Evolutionary conservation across 2,329 filamentous ascomycete species (phyloP).

Genomic region (Pseudocercospora eumusae): DNA sequence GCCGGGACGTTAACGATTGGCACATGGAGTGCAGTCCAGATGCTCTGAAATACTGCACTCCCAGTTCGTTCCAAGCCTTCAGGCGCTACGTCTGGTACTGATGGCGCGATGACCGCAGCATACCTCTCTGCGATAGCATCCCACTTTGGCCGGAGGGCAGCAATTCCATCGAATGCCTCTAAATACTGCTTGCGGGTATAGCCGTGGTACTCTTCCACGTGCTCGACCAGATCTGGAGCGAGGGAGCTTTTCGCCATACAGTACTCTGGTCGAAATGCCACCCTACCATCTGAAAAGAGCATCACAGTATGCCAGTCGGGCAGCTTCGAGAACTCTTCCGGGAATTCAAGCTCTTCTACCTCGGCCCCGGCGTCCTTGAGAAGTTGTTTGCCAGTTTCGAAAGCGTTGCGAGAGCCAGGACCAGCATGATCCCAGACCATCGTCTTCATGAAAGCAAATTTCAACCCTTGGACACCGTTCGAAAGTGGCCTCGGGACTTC

Average conservation of each 20-base stretch:
- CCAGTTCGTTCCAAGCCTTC: constrained; percentile 58
- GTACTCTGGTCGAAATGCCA: constrained; percentile 59
- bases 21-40: constrained; percentile 53
- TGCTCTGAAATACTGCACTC: constrained; percentile 47
- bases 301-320: constrained; percentile 57
- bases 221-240: constrained; percentile 47
- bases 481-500: constrained; percentile 25
- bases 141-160: constrained; percentile 55
- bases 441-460: constrained; percentile 59
- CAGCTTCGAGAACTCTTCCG: constrained; percentile 51
- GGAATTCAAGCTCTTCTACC: constrained; percentile 59
- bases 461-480: constrained; percentile 50
- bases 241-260: constrained; percentile 52
- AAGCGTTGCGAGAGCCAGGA: constrained; percentile 41
- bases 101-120: constrained; percentile 60
- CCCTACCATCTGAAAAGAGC: constrained; percentile 55
- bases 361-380: constrained; percentile 52
- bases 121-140: constrained; percentile 57
- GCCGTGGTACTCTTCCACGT: constrained; percentile 54
- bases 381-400: constrained; percentile 40
- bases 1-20: constrained; percentile 67
- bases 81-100: constrained; percentile 62
- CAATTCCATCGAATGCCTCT: constrained; percentile 58
- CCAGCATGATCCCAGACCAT: constrained; percentile 52
- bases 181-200: constrained; percentile 53